Conservation (phyloP, 495 filamentous ascomycete species). For the Penicillium riverlandense region DNA sequence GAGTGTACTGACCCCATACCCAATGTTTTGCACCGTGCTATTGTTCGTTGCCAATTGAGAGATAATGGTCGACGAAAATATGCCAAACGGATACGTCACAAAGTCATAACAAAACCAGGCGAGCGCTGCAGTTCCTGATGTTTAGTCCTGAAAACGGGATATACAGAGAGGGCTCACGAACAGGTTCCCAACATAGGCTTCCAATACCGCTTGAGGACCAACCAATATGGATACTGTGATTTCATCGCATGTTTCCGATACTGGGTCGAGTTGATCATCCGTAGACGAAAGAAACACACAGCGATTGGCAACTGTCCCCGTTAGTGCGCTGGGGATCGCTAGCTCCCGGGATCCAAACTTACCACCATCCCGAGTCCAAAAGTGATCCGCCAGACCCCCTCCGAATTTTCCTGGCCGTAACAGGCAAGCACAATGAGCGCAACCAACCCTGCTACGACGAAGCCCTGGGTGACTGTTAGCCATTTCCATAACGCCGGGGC, state of each 20-base stretch:
- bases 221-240: slow-evolving; percentile 24
- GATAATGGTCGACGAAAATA: slow-evolving; percentile 33
- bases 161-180: not conserved
- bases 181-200: slow-evolving; percentile 33
- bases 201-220: slow-evolving; percentile 32
- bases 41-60: slow-evolving; percentile 28
- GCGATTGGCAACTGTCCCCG: slow-evolving; percentile 16
- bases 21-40: slow-evolving; percentile 36
- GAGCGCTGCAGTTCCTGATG: slow-evolving; percentile 6
- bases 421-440: slow-evolving; percentile 24
- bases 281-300: slow-evolving; percentile 32
- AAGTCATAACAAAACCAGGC: slow-evolving; percentile 39
- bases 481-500: no score
- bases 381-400: slow-evolving; percentile 28
- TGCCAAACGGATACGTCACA: slow-evolving; percentile 33
- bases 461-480: slow-evolving; percentile 12
- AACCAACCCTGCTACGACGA: slow-evolving; percentile 22
- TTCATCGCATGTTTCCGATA: slow-evolving; percentile 31
- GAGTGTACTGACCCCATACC: slow-evolving; percentile 24
- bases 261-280: slow-evolving; percentile 31
- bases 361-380: slow-evolving; percentile 30
- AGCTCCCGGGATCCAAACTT: not conserved
- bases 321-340: not conserved
- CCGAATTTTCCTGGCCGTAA: slow-evolving; percentile 13
- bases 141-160: not conserved